phyloP scores from a whole-genome alignment of 495 filamentous ascomycete species.

The Baudoinia panamericana region DNA sequence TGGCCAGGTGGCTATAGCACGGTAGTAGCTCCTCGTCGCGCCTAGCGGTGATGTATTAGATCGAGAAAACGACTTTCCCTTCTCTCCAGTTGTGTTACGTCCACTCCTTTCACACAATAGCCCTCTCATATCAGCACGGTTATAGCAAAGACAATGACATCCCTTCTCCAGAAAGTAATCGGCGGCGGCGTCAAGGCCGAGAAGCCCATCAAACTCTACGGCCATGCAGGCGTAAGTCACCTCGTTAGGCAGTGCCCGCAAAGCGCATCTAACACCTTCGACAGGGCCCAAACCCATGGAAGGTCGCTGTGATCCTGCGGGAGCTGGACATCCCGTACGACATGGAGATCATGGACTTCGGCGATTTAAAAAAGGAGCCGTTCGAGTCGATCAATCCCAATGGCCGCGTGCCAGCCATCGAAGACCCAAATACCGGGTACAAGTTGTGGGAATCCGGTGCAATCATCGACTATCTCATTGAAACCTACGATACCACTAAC shows the following conservation, averaged over 20 bases:
- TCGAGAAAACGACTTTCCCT: too few species aligned
- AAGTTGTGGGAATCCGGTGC: conserved; percentile 40
- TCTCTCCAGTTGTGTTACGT: too few species aligned
- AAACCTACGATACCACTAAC: conserved; percentile 16
- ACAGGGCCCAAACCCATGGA: conserved; percentile 49
- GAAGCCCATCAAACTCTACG: conserved; percentile 21
- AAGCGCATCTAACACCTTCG: not conserved
- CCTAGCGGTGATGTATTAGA: too few species aligned
- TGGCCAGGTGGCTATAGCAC: too few species aligned
- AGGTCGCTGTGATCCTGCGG: conserved; percentile 48
- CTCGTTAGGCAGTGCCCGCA: not conserved
- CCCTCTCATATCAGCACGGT: too few species aligned
- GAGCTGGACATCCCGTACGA: conserved; percentile 50
- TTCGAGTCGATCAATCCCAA: conserved; percentile 56
- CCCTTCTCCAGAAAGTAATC: not conserved
- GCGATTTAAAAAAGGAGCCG: conserved; percentile 40
- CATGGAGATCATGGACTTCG: conserved; percentile 30
- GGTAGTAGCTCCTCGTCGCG: too few species aligned
- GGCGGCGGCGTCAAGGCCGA: conserved; percentile 1
- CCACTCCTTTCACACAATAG: too few species aligned
- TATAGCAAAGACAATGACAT: not conserved
- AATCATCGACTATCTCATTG: conserved; percentile 22
- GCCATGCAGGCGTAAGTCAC: conserved; percentile 14
- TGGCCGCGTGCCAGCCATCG: conserved; percentile 51
- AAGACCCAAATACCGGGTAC: conserved; percentile 55